Percentiles rank a stretch among this genome's conserved stretches.
phyloP scores from a whole-genome alignment of 2,329 filamentous ascomycete species.

The Alternaria incomplexa region DNA sequence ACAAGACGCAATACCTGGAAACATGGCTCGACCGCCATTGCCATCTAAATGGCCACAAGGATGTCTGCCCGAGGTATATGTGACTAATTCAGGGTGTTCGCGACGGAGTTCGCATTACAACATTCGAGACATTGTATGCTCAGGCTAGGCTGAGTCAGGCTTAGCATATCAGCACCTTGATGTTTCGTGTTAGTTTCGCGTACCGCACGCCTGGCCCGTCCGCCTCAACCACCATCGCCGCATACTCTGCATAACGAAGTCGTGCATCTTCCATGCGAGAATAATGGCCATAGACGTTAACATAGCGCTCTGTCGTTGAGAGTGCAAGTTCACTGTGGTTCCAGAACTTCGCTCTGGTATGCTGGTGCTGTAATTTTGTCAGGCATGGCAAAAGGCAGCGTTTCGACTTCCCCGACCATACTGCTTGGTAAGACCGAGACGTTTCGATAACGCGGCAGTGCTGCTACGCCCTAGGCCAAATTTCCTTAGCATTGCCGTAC shows the following conservation, averaged over 20 bases:
- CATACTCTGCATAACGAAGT: background rate
- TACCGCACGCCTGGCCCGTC: background rate
- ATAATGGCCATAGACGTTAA: slow-evolving; percentile 1
- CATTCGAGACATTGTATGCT: background rate
- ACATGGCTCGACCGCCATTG: background rate
- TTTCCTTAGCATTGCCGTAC: slow-evolving; percentile 15
- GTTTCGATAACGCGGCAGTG: slow-evolving; percentile 30
- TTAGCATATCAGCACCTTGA: background rate
- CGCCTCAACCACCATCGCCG: background rate
- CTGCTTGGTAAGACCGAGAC: slow-evolving; percentile 9
- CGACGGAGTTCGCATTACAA: background rate
- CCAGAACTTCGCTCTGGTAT: background rate
- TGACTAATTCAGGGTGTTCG: slow-evolving; percentile 1
- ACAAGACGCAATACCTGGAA: background rate
- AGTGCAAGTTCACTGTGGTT: background rate
- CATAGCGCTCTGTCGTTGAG: background rate
- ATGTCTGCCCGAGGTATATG: background rate
- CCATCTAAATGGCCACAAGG: background rate
- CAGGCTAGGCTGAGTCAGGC: background rate
- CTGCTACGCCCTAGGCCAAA: slow-evolving; percentile 25
- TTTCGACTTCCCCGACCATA: slow-evolving; percentile 20
- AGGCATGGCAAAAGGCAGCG: background rate
- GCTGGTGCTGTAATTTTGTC: background rate
- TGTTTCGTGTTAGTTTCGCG: slow-evolving; percentile 11
- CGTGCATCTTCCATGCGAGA: slow-evolving; percentile 1